Evolutionary conservation across 2,329 filamentous ascomycete genomes (phyloP).

Genomic region (Colletotrichum falcatum): DNA sequence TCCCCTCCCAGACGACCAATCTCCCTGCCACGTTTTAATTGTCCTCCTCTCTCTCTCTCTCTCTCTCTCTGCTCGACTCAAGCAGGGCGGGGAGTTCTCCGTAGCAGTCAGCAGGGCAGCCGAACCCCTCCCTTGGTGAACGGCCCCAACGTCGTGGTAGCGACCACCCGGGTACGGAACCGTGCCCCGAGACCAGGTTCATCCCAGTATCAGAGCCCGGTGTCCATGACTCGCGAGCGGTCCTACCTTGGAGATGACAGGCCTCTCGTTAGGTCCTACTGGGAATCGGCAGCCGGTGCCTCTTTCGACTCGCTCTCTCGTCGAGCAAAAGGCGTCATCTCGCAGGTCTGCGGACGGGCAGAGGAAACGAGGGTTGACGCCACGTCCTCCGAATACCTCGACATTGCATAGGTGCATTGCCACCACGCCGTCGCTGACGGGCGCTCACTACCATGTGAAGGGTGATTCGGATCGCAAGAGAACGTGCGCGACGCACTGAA

Average conservation of each 20-base stretch:
- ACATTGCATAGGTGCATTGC: background rate
- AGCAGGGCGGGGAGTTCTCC: conserved; percentile 38
- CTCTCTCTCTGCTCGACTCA: conserved; percentile 17
- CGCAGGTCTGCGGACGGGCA: background rate
- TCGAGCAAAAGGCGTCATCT: conserved; percentile 11
- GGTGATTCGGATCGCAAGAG: background rate
- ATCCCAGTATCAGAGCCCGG: conserved; percentile 15
- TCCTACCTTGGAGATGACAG: conserved; percentile 17
- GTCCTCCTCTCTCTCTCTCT: background rate
- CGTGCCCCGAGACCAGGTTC: conserved; percentile 29
- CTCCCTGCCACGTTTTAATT: conserved; percentile 34
- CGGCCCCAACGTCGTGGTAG: conserved; percentile 39
- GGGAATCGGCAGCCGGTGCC: conserved; percentile 14
- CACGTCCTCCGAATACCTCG: background rate
- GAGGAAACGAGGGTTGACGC: background rate
- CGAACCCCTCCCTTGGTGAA: conserved; percentile 15
- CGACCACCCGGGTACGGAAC: conserved; percentile 35
- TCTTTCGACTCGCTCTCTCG: conserved; percentile 3
- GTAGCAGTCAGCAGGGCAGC: conserved; percentile 23
- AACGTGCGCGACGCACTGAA: conserved; percentile 4
- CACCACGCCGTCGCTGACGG: background rate
- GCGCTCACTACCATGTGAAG: background rate
- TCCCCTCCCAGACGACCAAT: conserved; percentile 20
- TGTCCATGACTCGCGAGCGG: conserved; percentile 33
- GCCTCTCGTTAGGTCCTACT: background rate